A percentile compares a stretch with the other conserved stretches of the same genome.
Evolutionary conservation across 2,329 filamentous ascomycete species (phyloP).

Genomic region (Decorospora gaudefroyi): DNA sequence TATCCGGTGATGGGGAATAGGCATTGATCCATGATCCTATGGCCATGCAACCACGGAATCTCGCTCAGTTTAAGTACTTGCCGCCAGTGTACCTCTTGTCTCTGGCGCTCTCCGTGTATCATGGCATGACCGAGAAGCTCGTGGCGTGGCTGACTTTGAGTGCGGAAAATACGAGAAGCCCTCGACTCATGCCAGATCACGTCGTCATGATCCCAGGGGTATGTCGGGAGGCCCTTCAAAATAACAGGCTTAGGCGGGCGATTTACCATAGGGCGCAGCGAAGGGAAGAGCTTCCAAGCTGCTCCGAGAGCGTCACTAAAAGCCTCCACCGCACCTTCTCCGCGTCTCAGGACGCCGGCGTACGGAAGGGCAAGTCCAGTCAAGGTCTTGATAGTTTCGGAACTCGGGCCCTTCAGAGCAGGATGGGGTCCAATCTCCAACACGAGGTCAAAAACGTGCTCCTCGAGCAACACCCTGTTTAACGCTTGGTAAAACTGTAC

Average conservation of each 20-base stretch:
- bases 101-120: too few relatives aligned
- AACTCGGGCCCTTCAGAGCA: too few relatives aligned
- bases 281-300: conserved; percentile 9
- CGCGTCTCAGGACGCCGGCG: conserved; percentile 6
- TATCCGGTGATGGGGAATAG: background rate
- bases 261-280: conserved; percentile 20
- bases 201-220: background rate
- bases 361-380: background rate
- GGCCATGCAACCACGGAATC: background rate
- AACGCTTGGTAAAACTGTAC: too few relatives aligned
- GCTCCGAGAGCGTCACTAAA: conserved; percentile 18
- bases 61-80: too few relatives aligned
- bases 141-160: background rate
- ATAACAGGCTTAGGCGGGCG: conserved; percentile 21
- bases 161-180: too few relatives aligned
- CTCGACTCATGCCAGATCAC: background rate
- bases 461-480: too few relatives aligned
- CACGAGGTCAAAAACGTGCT: too few relatives aligned
- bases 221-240: background rate
- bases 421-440: too few relatives aligned
- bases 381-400: too few relatives aligned
- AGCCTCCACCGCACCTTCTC: conserved; percentile 23
- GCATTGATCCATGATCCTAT: background rate
- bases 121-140: too few relatives aligned
- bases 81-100: too few relatives aligned